Percentiles rank a stretch among this genome's conserved stretches.
Conservation (phyloP, 345 rosid species). For the Alliaria petiolata region DNA sequence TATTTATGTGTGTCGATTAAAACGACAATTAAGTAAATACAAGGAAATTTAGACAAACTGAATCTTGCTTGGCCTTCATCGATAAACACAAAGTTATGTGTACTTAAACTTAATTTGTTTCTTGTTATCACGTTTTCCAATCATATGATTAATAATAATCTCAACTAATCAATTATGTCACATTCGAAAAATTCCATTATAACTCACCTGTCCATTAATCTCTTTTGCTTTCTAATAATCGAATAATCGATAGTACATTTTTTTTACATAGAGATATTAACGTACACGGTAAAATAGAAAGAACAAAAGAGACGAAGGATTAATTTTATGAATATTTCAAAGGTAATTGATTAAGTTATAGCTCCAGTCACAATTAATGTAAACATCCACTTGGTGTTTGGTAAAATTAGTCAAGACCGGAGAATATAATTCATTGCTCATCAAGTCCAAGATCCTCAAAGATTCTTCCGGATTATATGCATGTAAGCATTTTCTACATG, state of each 20-base stretch:
- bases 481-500: conserved; percentile 11
- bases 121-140: conserved; percentile 28
- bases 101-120: conserved; percentile 11
- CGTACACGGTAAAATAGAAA: conserved; percentile 16
- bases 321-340: neutral
- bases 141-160: conserved; percentile 22
- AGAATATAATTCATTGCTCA: conserved; percentile 34
- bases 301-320: neutral
- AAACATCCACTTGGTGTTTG: conserved; percentile 34
- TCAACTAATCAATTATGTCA: neutral
- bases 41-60: conserved; percentile 33
- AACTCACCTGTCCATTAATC: neutral
- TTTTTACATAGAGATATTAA: neutral
- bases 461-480: conserved; percentile 25
- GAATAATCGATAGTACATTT: no score
- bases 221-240: neutral
- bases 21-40: conserved; percentile 33
- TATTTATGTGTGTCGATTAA: conserved; percentile 17
- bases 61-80: conserved; percentile 29
- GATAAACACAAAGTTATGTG: conserved; percentile 25
- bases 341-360: no score
- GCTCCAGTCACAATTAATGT: conserved; percentile 25
- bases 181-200: neutral
- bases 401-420: conserved; percentile 28
- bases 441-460: conserved; percentile 26